Evolutionary conservation across 164 flowering plant genomes (phyloP), one percentile per base, ranked within the genome.

Genomic region (Kalanchoe fedtschenkoi): DNA sequence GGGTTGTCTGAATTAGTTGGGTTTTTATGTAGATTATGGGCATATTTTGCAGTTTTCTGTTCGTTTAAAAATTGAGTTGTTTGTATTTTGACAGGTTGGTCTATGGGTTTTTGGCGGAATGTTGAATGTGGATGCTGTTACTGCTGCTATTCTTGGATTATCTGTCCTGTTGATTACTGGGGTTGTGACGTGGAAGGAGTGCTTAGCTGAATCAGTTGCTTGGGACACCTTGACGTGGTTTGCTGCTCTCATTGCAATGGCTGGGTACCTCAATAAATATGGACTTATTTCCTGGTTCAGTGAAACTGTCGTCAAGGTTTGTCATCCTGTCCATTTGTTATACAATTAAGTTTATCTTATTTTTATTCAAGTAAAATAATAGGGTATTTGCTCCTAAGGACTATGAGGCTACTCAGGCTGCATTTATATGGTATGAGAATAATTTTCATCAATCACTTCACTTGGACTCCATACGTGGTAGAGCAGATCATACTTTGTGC

Each of bases 201-300:
- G 98, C 78, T 75, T 90, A 66, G 72, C 79, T 62, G 97, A 90
- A 73, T 44, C 83, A 15, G 88, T 87, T 58, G 97, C 97, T 34
- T 90, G 97, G 97, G 97, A 90, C 67, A 90, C 97, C 59, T 88
- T 90, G 0, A 87, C 97, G 6, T 91, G 91, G 98, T 91, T 91
- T 77, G 98, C 98, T 63, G 98, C 96, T 15, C 95, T 91, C 22
- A 89, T 91, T 68, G 98, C 96, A 58, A 91, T 91, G 96, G 98
- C 98, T 62, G 93, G 96, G 15, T 89, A 91, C 71, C 84, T 91
- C 34, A 91, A 89, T 81, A 87, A 91, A 71, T 89, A 89, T 60
- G 96, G 98, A 60, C 91, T 91, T 61, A 86, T 91, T 61, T 67
- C 92, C 47, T 89, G 98, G 96, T 89, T 89, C 74, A 87, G 95